phyloP scores from a whole-genome alignment of 768 basidiomycete species.

The Mycena rebaudengoi region DNA sequence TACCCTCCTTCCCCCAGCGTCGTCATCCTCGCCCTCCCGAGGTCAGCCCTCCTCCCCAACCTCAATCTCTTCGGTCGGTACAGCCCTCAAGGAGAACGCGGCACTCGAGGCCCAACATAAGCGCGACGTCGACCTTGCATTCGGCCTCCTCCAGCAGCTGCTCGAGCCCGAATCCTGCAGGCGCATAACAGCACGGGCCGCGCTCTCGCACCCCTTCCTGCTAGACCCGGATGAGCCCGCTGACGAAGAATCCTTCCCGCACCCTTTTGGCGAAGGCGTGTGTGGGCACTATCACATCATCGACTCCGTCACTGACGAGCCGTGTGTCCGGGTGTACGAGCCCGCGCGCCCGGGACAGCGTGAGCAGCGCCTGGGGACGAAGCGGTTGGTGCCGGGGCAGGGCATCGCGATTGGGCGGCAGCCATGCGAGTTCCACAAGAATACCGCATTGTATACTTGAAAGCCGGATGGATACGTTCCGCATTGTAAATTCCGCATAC shows the following conservation, averaged over 20 bases:
- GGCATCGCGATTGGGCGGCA: slow-evolving; percentile 67
- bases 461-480: background rate
- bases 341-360: slow-evolving; percentile 38
- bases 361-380: slow-evolving; percentile 35
- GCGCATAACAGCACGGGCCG: slow-evolving; percentile 78
- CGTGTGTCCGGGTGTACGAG: slow-evolving; percentile 53
- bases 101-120: slow-evolving; percentile 12
- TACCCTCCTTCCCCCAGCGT: slow-evolving; percentile 45
- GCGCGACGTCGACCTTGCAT: slow-evolving; percentile 66
- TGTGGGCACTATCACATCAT: slow-evolving; percentile 69
- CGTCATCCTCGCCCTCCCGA: slow-evolving; percentile 36
- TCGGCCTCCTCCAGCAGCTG: slow-evolving; percentile 78
- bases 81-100: slow-evolving; percentile 9
- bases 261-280: slow-evolving; percentile 71
- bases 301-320: slow-evolving; percentile 65
- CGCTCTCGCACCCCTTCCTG: slow-evolving; percentile 85
- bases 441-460: slow-evolving; percentile 24
- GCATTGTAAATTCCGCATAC: background rate
- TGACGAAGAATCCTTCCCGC: slow-evolving; percentile 77
- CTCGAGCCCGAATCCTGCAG: slow-evolving; percentile 82
- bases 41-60: slow-evolving; percentile 25
- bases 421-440: slow-evolving; percentile 70
- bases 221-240: slow-evolving; percentile 51
- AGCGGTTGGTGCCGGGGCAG: slow-evolving; percentile 48
- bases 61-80: slow-evolving; percentile 27